phyloP scores from a whole-genome alignment of 805 yeast genomes.

The Candida xiaguanensis region DNA sequence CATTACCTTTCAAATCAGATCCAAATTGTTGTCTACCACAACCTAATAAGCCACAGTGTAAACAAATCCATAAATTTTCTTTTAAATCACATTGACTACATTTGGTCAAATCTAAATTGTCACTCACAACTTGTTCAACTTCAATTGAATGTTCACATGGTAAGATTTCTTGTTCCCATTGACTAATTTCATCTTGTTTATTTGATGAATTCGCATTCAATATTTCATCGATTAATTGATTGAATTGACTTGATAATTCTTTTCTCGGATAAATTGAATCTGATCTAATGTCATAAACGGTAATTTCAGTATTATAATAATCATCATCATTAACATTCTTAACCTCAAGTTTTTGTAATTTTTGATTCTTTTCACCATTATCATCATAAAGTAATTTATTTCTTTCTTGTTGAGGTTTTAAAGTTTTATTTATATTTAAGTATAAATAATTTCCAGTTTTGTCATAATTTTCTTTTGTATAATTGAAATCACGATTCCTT shows the following conservation, averaged over 20 bases:
- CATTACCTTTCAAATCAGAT: slow-evolving; percentile 80
- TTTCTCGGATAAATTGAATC: slow-evolving; percentile 23
- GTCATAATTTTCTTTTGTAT: slow-evolving; percentile 54
- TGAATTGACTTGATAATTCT: slow-evolving; percentile 19
- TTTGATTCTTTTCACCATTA: slow-evolving; percentile 27
- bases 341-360: slow-evolving; percentile 65
- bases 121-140: slow-evolving; percentile 37
- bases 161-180: slow-evolving; percentile 87
- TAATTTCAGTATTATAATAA: slow-evolving; percentile 45
- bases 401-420: slow-evolving; percentile 39
- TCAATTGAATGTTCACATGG: slow-evolving; percentile 74
- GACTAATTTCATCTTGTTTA: slow-evolving; percentile 64
- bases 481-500: slow-evolving; percentile 38
- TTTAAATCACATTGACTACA: slow-evolving; percentile 61
- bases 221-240: slow-evolving; percentile 40
- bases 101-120: slow-evolving; percentile 29
- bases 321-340: slow-evolving; percentile 62
- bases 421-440: slow-evolving; percentile 54
- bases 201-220: slow-evolving; percentile 56
- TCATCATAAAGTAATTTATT: slow-evolving; percentile 12
- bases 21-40: slow-evolving; percentile 97
- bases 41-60: slow-evolving; percentile 85
- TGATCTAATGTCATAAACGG: slow-evolving; percentile 36
- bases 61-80: slow-evolving; percentile 89
- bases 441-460: slow-evolving; percentile 52